phyloP scores from a whole-genome alignment of 495 filamentous ascomycete genomes.

The Aspergillus campestris region DNA sequence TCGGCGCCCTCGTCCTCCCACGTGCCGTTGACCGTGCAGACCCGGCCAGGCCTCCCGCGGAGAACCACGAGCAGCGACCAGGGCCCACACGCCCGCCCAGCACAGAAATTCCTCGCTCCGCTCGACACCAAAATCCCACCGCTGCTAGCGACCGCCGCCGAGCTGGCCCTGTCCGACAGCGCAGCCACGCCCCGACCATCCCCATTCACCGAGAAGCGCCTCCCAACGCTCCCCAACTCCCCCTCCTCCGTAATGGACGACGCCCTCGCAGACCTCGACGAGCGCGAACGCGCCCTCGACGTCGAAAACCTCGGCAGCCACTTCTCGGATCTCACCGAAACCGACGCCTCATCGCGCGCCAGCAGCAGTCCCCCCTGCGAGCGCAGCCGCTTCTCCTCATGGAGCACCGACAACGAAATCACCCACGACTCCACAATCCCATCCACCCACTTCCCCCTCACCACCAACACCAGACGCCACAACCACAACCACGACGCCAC shows the following conservation, averaged over 20 bases:
- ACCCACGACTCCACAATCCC: constrained; percentile 35
- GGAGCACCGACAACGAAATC: constrained; percentile 36
- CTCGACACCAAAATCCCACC: constrained; percentile 8
- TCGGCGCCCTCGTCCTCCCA: constrained; percentile 10
- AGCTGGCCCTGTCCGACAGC: constrained; percentile 7
- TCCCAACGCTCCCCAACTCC: constrained; percentile 39
- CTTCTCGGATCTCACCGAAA: constrained; percentile 37
- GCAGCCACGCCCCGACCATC: constrained; percentile 23
- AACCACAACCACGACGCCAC: constrained; percentile 20
- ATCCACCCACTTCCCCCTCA: constrained; percentile 26
- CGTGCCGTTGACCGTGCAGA: constrained; percentile 22
- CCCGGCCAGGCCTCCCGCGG: constrained; percentile 4
- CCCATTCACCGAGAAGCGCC: constrained; percentile 29
- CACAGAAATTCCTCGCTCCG: constrained; percentile 13
- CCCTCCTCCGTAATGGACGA: constrained; percentile 43
- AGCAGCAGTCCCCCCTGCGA: constrained; percentile 19
- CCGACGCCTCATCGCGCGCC: constrained; percentile 19
- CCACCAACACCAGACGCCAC: constrained; percentile 31
- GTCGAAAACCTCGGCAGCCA: constrained; percentile 28
- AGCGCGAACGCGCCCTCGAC: constrained; percentile 26
- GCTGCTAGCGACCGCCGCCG: constrained; percentile 5
- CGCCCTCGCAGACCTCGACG: constrained; percentile 34
- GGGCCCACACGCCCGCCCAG: background rate
- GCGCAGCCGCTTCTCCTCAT: constrained; percentile 40
- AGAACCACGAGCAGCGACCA: background rate